Evolutionary conservation across 192 early-diverging fungal genomes (phyloP).

Genomic region (Coemansia sp.): DNA sequence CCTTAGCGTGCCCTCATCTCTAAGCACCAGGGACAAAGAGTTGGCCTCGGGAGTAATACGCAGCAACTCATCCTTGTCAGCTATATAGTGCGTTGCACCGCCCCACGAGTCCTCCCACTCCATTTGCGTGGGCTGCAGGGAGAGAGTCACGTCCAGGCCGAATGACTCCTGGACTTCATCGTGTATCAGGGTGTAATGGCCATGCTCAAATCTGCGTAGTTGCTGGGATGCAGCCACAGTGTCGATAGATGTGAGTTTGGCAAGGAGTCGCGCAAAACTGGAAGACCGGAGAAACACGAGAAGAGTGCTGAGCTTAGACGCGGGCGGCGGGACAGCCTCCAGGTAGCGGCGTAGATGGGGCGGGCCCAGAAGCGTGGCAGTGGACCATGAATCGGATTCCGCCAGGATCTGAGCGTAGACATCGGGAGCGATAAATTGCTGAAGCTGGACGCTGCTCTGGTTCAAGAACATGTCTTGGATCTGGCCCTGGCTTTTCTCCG

Average conservation of each 20-base stretch:
- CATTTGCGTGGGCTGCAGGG: neutral
- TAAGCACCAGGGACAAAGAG: conserved; percentile 56
- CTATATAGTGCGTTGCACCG: conserved; percentile 61
- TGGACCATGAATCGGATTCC: conserved; percentile 17
- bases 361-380: conserved; percentile 39
- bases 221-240: conserved; percentile 15
- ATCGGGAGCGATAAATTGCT: conserved; percentile 23
- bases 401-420: neutral
- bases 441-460: conserved; percentile 44
- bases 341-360: conserved; percentile 55
- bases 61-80: conserved; percentile 54
- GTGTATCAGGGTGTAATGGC: conserved; percentile 62
- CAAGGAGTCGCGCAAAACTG: conserved; percentile 27
- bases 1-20: conserved; percentile 56
- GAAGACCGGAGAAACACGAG: conserved; percentile 18
- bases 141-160: conserved; percentile 57
- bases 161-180: conserved; percentile 57
- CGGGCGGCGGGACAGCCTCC: neutral
- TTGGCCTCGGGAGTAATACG: conserved; percentile 55
- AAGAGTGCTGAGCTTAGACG: neutral
- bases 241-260: conserved; percentile 23
- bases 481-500: conserved; percentile 17
- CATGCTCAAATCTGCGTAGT: conserved; percentile 54
- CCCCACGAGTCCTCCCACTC: conserved; percentile 57
- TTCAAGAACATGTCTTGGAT: conserved; percentile 53